Percentiles rank a stretch among this genome's conserved stretches.
phyloP scores from a whole-genome alignment of 2,329 filamentous ascomycete genomes.

The Fusarium mangiferae region DNA sequence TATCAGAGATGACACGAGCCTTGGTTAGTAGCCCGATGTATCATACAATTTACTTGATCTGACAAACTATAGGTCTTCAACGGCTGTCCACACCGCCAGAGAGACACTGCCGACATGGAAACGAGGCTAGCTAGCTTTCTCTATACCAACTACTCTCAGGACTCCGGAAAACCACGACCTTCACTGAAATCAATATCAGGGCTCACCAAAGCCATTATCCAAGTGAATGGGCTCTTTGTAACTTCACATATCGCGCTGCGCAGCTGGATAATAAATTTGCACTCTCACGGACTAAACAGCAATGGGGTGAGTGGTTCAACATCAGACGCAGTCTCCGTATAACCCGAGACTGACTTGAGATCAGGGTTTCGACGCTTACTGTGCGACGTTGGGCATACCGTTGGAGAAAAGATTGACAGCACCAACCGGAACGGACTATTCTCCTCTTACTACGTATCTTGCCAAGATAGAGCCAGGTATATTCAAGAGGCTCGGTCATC shows the following conservation, averaged over 20 bases:
- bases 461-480: background rate
- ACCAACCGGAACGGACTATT: background rate
- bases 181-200: background rate
- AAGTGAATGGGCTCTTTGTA: background rate
- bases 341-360: fast-evolving
- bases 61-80: background rate
- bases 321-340: fast-evolving
- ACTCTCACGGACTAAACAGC: background rate
- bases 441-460: background rate
- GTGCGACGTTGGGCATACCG: background rate
- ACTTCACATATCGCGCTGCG: background rate
- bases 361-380: background rate
- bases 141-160: fast-evolving
- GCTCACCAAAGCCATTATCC: fast-evolving
- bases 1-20: conserved; percentile 1
- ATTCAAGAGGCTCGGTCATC: fast-evolving
- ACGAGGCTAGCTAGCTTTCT: background rate
- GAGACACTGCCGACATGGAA: fast-evolving
- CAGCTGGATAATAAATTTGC: background rate
- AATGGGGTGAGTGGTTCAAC: fast-evolving
- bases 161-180: fast-evolving
- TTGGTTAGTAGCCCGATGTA: too few species aligned
- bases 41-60: too few species aligned
- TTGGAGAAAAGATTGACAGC: background rate
- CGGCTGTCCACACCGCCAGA: background rate